A percentile compares a stretch with the other conserved stretches of the same genome.
phyloP scores from a whole-genome alignment of 306 rosid species.

The Dalbergia oliveri region DNA sequence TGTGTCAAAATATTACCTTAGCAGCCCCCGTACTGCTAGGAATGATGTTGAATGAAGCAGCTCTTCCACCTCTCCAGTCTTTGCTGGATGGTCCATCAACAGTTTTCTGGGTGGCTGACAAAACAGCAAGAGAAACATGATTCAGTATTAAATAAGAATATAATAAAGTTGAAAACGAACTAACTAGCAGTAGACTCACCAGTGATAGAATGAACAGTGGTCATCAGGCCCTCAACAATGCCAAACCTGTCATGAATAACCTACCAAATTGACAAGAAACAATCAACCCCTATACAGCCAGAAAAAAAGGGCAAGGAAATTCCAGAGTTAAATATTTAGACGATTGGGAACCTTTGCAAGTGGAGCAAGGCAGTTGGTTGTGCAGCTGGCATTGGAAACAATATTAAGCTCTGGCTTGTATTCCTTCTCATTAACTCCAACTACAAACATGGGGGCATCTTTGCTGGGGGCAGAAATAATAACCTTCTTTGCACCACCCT shows the following conservation, averaged over 20 bases:
- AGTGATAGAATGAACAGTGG: constrained; percentile 85
- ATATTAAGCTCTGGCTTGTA: constrained; percentile 70
- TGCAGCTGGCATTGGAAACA: constrained; percentile 88
- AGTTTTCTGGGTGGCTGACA: constrained; percentile 89
- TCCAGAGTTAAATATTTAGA: neutral
- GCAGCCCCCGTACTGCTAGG: constrained; percentile 98
- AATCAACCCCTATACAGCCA: neutral
- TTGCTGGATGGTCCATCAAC: constrained; percentile 90
- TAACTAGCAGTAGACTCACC: constrained; percentile 52
- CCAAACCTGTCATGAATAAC: constrained; percentile 88
- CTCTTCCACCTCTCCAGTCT: constrained; percentile 99
- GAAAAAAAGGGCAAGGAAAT: neutral
- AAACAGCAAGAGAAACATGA: neutral
- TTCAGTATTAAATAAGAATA: neutral
- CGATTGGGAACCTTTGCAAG: constrained; percentile 69
- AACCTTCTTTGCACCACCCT: constrained; percentile 98
- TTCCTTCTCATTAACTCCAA: constrained; percentile 87
- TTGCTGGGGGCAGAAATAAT: constrained; percentile 91
- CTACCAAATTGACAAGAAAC: constrained; percentile 46
- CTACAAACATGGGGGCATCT: constrained; percentile 95
- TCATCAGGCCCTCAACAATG: constrained; percentile 89
- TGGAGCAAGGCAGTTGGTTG: constrained; percentile 95
- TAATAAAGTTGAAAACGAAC: neutral
- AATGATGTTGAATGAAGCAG: constrained; percentile 92
- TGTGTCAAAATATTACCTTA: constrained; percentile 58